Percentiles rank a stretch among this genome's conserved stretches.
Evolutionary conservation across 1,139 yeast genomes (phyloP).

Genomic region (Wickerhamomyces sp.): DNA sequence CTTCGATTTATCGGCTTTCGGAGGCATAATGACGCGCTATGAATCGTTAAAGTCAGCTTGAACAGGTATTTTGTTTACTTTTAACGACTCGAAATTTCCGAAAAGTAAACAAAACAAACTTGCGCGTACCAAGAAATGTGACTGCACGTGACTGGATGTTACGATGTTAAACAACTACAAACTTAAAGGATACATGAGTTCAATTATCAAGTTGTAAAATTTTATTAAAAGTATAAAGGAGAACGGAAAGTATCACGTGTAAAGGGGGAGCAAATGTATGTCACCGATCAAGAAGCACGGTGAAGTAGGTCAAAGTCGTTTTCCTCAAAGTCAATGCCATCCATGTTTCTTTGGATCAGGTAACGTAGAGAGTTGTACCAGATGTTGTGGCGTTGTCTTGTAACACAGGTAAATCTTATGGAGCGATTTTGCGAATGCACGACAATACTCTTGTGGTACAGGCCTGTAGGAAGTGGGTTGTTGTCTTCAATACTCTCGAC

Average conservation of each 20-base stretch:
- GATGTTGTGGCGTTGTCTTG: slow-evolving; percentile 81
- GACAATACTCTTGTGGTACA: slow-evolving; percentile 79
- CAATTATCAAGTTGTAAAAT: too few relatives aligned
- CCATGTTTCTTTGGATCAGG: slow-evolving; percentile 63
- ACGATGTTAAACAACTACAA: too few relatives aligned
- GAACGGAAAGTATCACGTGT: too few relatives aligned
- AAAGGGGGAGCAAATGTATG: too few relatives aligned
- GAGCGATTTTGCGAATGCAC: slow-evolving; percentile 66
- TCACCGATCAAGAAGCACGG: neutral
- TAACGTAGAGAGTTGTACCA: slow-evolving; percentile 88
- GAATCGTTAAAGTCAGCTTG: too few relatives aligned
- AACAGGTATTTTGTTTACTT: too few relatives aligned
- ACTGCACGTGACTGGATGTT: too few relatives aligned
- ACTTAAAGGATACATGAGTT: too few relatives aligned
- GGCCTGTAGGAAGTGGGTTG: slow-evolving; percentile 86
- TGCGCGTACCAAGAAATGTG: too few relatives aligned
- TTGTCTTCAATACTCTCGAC: slow-evolving; percentile 80
- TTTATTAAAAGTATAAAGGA: too few relatives aligned
- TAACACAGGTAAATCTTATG: slow-evolving; percentile 81
- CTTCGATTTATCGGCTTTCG: neutral
- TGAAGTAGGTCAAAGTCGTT: slow-evolving; percentile 11
- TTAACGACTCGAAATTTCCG: too few relatives aligned
- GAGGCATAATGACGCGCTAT: slow-evolving; percentile 1
- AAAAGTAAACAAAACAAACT: too few relatives aligned
- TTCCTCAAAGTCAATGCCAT: slow-evolving; percentile 45